Conservation (phyloP, 495 filamentous ascomycete species). For the Xylaria sp. region DNA sequence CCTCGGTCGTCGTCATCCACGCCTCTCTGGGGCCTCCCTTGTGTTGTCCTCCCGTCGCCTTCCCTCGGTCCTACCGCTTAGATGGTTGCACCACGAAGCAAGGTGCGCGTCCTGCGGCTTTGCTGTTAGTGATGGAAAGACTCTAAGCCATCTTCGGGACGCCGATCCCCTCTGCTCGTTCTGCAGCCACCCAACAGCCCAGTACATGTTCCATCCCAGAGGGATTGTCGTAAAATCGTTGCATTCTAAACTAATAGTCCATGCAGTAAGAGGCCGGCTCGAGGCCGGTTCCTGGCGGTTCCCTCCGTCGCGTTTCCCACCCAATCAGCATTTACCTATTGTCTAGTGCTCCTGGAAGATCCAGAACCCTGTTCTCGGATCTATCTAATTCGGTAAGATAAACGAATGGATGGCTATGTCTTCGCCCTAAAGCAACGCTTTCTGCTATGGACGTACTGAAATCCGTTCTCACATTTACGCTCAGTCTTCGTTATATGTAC, state of each 20-base stretch:
- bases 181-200: constrained; percentile 5
- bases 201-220: neutral
- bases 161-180: constrained; percentile 8
- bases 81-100: neutral
- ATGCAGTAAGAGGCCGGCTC: neutral
- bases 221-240: neutral
- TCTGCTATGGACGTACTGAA: neutral
- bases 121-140: neutral
- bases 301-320: constrained; percentile 12
- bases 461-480: neutral
- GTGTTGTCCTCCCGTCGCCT: neutral
- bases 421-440: neutral
- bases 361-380: neutral
- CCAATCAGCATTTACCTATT: constrained; percentile 16
- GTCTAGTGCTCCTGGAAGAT: neutral
- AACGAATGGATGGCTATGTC: neutral
- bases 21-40: constrained; percentile 6
- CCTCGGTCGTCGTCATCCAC: constrained; percentile 7
- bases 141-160: constrained; percentile 21
- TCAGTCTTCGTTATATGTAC: neutral
- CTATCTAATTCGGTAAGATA: neutral
- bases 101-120: neutral
- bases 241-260: constrained; percentile 3
- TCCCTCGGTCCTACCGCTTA: neutral
- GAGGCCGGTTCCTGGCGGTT: constrained; percentile 5